Base-by-base conservation (phyloP, 805 yeast genomes). In the Candida rishiriensis region DNA sequence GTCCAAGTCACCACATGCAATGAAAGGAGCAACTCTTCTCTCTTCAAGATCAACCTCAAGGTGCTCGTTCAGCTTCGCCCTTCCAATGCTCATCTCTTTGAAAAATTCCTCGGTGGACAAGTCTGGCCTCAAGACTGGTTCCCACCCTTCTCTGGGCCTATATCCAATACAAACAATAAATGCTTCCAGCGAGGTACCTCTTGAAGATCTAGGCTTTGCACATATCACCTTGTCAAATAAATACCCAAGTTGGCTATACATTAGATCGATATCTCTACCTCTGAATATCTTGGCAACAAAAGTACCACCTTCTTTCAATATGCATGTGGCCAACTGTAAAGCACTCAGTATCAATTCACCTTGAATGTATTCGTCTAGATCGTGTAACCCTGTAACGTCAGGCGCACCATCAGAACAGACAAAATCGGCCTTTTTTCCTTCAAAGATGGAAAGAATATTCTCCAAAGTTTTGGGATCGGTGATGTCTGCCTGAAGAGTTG, bases 321-420 rank as follows among this genome's bases (percentile, higher is more conserved):
- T 73, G 60, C 96, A 88, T 1, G 97, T 86, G 2, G 98, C 90
- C 44, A 93, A 70, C 57, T 89, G 96, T 44, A 93, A 69, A 1
- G 99, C 99, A 34, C 97, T 84, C 54, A 90, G 70, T 41, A 93
- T 86, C 45, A 93, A 71, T 61, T 93, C 98, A 2, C 96, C 97
- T 68, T 93, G 99, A 46, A 93, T 86, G 61, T 91, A 93, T 64
- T 93, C 99, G 63, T 93, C 99, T 47, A 93, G 70, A 65, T 93
- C 99, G 61, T 93, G 99, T 41, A 93, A 66, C 1, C 99, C 99
- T 0, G 99, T 93, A 17, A 93, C 99, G 66, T 93, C 99, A 2
- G 99, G 99, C 0, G 99, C 99, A 45, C 99, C 99, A 63, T 93
- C 98, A 56, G 95, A 84, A 57, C 96, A 88, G 1, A 93, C 96